phyloP scores from a whole-genome alignment of 2,329 filamentous ascomycete genomes.

The Cladosporium austrohemisphaericum region DNA sequence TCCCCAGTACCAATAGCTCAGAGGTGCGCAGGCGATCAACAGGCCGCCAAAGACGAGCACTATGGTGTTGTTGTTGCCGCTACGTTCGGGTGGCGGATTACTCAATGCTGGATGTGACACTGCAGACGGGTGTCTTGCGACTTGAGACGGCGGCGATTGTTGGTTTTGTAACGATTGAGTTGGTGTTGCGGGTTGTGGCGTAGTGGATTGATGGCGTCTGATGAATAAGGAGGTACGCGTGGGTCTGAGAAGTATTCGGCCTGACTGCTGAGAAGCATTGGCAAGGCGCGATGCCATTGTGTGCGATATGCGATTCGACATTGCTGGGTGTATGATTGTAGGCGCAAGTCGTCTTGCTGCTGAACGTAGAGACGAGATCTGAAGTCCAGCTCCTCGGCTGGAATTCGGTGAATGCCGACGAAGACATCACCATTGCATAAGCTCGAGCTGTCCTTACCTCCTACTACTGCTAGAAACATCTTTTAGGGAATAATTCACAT shows the following conservation, averaged over 20 bases:
- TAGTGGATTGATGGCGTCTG: constrained; percentile 12
- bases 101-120: constrained; percentile 10
- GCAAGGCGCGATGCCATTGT: too few relatives aligned
- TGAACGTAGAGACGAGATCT: too few relatives aligned
- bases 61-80: not conserved
- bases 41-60: constrained; percentile 7
- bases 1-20: constrained; percentile 16
- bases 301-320: too few relatives aligned
- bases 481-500: too few relatives aligned
- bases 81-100: not conserved
- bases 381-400: too few relatives aligned
- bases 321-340: too few relatives aligned
- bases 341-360: too few relatives aligned
- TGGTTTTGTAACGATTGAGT: not conserved
- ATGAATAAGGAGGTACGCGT: not conserved
- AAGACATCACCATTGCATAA: too few relatives aligned
- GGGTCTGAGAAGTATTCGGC: not conserved
- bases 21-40: not conserved
- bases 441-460: too few relatives aligned
- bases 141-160: not conserved
- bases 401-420: too few relatives aligned
- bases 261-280: too few relatives aligned
- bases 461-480: too few relatives aligned
- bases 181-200: not conserved
- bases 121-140: constrained; percentile 7